Evolutionary conservation across 2,329 filamentous ascomycete genomes (phyloP), one percentile per base, ranked within the genome.

Genomic region (Alternaria alternata): DNA sequence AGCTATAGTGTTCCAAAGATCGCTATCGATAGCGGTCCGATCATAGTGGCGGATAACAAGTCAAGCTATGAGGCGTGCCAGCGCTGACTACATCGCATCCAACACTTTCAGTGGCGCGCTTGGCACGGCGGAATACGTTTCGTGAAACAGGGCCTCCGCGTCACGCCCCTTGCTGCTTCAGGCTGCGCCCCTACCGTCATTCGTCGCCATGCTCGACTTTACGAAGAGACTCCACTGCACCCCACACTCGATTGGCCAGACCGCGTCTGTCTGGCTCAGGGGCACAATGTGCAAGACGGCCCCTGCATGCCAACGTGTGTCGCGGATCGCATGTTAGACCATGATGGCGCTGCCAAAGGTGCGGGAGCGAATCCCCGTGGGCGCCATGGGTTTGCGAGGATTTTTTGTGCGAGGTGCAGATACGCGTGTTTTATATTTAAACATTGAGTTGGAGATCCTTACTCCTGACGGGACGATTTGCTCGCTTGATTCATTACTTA

Each of bases 81-180:
- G 36, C 52, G 59, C 52, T 59, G 51, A 60, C 57, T 62, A 38
- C 53, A 42, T 51, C n/a, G 7, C 41, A 32, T 47, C 51, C 46
- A 30, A 36, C 9, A 54, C 57, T 51, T 54, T 42, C 30, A 38
- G 47, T 54, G 47, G 59, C 63, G 62, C 41, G 20, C 63, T 67
- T 64, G 63, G 67, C 63, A 43, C 59, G 59, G 52, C 14, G 48
- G 60, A 54, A 51, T 58, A 52, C 51, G 69, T 73, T 73, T 73
- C 63, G 66, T 71, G 69, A 71, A 72, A 72, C 69, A 62, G 52
- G 42, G 32, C 55, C 20, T 63, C 55, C 54, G 57, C 58, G 57
- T 51, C 39, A 28, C 46, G 56, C 59, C 62, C 65, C 66, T 69
- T 68, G 65, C 67, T 61, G 57, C 60, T 59, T 65, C 58, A 67